Base-by-base conservation (phyloP, 805 yeast species). In the Starmerella stigmatis region DNA sequence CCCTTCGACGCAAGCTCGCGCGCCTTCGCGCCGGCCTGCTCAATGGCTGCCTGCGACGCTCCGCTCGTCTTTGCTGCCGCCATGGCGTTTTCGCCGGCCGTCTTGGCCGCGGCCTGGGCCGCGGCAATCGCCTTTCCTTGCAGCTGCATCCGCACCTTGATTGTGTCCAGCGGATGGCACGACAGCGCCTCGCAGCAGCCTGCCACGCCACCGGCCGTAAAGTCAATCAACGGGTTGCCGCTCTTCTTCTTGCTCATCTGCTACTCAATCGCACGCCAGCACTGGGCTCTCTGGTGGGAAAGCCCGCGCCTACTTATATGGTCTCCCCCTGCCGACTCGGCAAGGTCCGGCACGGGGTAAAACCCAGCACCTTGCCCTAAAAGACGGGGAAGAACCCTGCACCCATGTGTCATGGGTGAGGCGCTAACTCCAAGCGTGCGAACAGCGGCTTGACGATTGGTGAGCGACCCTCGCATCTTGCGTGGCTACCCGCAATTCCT, bases 111-210 rank as follows among this genome's bases (percentile, higher is more conserved):
- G 6, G 31, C 25, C 23, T 45, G 43, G 5, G 55, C 59, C 16
- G 58, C 55, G 35, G 55, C 58, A 21, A 61, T 61, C 39, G 74
- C 71, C 60, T 79, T 80, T 60, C 76, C 76, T 62, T 81, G 80
- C 57, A 89, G 73, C 65, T 89, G 97, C 97, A 89, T 89, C 61
- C 97, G 78, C 51, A 89, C 98, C 66, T 89, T 89, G 63, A 89
- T 84, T 32, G 98, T 89, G 63, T 89, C 98, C 57, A 89, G 74
- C n/a, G 97, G 97, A 65, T 89, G 98, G 64, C 98, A 89, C 64
- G 89, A 79, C 52, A 92, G 72, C n/a, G 97, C 98, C 71, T 89
- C 98, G 61, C 88, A 85, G 49, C 89, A 71, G 48, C 98, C 98
- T 12, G 98, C 98, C 7, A 89, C 78, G 58, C 98, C 98, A 57